phyloP scores from a whole-genome alignment of 495 filamentous ascomycete species.

The Aspergillus steynii region DNA sequence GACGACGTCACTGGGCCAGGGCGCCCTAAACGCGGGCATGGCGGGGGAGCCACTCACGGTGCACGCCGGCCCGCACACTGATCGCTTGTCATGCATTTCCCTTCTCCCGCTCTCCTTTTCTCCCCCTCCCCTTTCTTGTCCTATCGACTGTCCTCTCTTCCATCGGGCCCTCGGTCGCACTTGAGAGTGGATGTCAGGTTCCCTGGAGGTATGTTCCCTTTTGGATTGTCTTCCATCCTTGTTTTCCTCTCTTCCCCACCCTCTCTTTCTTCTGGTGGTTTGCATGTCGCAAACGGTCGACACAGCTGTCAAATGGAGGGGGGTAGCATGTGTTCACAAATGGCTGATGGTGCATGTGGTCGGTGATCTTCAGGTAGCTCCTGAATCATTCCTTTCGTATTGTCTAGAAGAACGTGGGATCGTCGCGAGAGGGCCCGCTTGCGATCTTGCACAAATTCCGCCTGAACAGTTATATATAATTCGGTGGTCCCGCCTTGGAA shows the following conservation, averaged over 20 bases:
- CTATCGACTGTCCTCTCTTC: neutral
- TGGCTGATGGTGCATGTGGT: neutral
- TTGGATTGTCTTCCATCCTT: conserved; percentile 1
- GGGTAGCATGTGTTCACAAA: neutral
- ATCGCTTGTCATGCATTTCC: neutral
- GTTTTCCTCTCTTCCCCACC: neutral
- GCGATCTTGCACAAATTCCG: neutral
- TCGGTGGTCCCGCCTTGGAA: neutral
- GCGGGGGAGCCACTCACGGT: conserved; percentile 6
- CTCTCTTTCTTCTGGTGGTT: neutral
- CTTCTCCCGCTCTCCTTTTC: conserved; percentile 3
- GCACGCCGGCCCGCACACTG: neutral
- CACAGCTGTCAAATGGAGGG: neutral
- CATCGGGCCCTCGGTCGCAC: conserved; percentile 8
- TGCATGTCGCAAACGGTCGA: neutral
- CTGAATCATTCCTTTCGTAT: neutral
- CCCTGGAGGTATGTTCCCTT: conserved; percentile 15
- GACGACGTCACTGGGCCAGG: conserved; percentile 25
- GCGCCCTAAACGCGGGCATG: neutral
- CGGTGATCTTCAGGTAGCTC: neutral
- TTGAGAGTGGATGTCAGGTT: conserved; percentile 1
- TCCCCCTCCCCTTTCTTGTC: neutral
- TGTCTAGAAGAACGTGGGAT: neutral
- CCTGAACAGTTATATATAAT: neutral
- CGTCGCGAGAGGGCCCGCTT: neutral